Percentiles rank a stretch among this genome's conserved stretches.
These are phyloP conservation scores for Aureobasidium sp. DNA, from an alignment of 2,329 filamentous ascomycete species.

Conservation along the genomic window DNA sequence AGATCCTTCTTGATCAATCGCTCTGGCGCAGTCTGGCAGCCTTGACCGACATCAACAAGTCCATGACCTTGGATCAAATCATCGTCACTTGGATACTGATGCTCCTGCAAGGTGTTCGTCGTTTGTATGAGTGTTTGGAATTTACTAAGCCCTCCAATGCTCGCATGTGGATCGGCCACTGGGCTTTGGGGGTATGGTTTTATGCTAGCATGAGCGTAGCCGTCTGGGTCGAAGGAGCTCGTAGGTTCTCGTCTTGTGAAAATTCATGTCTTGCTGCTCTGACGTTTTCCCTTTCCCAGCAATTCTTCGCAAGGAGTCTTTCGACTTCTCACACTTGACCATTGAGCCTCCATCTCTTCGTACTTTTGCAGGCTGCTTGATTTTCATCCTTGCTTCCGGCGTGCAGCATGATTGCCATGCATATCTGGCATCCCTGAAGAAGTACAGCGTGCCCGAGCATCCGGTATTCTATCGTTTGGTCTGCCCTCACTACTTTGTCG, in stretches of 20 bases:
- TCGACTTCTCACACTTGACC: slow-evolving; percentile 30
- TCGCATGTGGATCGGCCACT: slow-evolving; percentile 80
- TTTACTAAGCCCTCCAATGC: slow-evolving; percentile 61
- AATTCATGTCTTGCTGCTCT: slow-evolving; percentile 10
- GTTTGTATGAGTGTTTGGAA: slow-evolving; percentile 65
- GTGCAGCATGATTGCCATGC: slow-evolving; percentile 59
- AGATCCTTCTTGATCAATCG: slow-evolving; percentile 50
- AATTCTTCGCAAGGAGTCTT: slow-evolving; percentile 27
- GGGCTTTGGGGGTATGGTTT: slow-evolving; percentile 67
- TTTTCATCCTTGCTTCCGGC: slow-evolving; percentile 62
- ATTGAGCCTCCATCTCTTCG: slow-evolving; percentile 40
- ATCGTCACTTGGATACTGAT: slow-evolving; percentile 63
- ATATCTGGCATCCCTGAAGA: slow-evolving; percentile 42
- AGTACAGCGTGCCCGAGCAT: slow-evolving; percentile 72
- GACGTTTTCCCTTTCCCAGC: slow-evolving; percentile 16
- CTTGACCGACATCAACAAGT: slow-evolving; percentile 21
- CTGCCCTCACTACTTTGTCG: slow-evolving; percentile 86
- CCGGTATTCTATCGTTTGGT: slow-evolving; percentile 64
- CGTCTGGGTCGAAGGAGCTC: slow-evolving; percentile 74
- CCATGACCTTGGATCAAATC: slow-evolving; percentile 57
- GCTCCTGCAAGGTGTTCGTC: slow-evolving; percentile 63
- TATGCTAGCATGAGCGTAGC: slow-evolving; percentile 67
- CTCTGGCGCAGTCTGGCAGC: slow-evolving; percentile 43
- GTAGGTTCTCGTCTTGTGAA: slow-evolving; percentile 39
- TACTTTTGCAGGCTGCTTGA: slow-evolving; percentile 47